Evolutionary conservation across 495 filamentous ascomycete genomes (phyloP), one percentile per base, ranked within the genome.

Genomic region (Trichoderma asperelloides): DNA sequence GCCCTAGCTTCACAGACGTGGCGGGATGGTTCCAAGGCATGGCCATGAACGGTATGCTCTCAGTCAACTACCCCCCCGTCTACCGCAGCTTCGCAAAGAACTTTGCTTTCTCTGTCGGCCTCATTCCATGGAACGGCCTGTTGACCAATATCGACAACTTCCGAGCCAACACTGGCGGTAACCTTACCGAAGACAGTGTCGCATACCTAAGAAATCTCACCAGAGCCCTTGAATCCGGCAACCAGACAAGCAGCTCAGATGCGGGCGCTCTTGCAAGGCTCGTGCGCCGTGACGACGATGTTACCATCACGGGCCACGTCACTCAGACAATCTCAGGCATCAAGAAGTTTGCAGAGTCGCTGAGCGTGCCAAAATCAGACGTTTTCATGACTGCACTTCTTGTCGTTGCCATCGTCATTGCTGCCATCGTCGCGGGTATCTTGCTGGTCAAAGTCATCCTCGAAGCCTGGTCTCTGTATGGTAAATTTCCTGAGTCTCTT

Each of bases 381-480:
- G 93, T 91, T 9, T 98, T 98, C 78, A 96, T 98, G 94, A 97
- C 95, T 0, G 87, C 97, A 7, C 80, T 98, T 1, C 77, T 97
- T 63, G 84, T 98, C 64, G 96, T 95, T 67, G 90, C 91, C 68
- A 93, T 96, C 69, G 84, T 96, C 33, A 82, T 98, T 65, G 95
- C 87, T 5, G 86, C 87, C 11, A 91, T 98, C 69, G 87, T 88
- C 33, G 92, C 97, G 25, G 88, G 89, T 47, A 94, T 98, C 65
- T 80, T 98, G 39, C 80, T 97, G 3, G 81, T 98, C 73, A 98
- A 98, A 78, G 88, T 97, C 57, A 88, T 96, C 43, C 84, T 98
- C 27, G 95, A 98, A 78, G 76, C 86, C 25, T 98, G 95, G 95
- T 90, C 92, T 11, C 79, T 98, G 16, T 96, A 92, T 72, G 94